Conservation (phyloP, 176 grass and related monocot species). For the Hordeum marinum region DNA sequence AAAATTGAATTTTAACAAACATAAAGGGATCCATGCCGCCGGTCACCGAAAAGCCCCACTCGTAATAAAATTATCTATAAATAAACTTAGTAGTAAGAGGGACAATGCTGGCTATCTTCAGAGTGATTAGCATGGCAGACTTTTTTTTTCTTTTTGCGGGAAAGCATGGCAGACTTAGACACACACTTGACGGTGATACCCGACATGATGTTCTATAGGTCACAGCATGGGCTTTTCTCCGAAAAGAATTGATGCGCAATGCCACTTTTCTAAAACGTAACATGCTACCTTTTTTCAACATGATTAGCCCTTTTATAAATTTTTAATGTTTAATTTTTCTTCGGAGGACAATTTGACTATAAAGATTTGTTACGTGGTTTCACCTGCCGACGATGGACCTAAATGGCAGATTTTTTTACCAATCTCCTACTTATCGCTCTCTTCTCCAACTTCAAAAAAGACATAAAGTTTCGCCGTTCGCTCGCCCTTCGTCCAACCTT, state of each 20-base stretch:
- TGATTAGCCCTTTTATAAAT: background rate
- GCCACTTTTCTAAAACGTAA: background rate
- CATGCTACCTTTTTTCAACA: background rate
- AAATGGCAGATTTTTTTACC: background rate
- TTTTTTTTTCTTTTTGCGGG: no score
- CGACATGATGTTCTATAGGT: slow-evolving; percentile 12
- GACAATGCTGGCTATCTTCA: no score
- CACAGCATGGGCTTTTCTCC: slow-evolving; percentile 24
- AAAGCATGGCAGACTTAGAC: background rate
- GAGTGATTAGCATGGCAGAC: no score
- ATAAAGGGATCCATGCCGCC: no score
- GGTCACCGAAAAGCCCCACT: no score
- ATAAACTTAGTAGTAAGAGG: no score
- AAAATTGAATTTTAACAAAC: no score
- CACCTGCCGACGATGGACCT: background rate
- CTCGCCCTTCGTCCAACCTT: no score
- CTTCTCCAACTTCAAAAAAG: no score
- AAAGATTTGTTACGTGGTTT: background rate
- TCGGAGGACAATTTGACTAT: background rate
- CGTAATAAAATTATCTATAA: no score
- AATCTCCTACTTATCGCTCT: no score
- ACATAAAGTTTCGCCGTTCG: no score
- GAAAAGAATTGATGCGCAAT: background rate
- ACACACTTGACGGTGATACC: slow-evolving; percentile 8
- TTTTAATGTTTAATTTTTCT: background rate